A percentile compares a stretch with the other conserved stretches of the same genome.
Evolutionary conservation across 2,329 filamentous ascomycete genomes (phyloP).

Genomic region (Fusarium nurragi): DNA sequence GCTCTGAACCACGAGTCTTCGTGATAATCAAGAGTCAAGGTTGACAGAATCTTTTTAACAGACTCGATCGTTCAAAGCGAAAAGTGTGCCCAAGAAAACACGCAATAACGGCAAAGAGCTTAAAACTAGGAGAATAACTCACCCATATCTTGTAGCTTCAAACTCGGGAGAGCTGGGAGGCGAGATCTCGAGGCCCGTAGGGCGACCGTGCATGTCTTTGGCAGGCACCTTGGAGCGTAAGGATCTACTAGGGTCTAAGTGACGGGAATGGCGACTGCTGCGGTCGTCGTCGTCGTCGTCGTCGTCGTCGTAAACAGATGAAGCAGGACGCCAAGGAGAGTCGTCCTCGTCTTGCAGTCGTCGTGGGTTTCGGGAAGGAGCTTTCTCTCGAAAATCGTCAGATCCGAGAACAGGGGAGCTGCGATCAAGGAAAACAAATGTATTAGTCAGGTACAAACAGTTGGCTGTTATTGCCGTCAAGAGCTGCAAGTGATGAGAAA

Average conservation of each 20-base stretch:
- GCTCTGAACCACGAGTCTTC: not conserved
- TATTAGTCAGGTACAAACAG: slow-evolving; percentile 32
- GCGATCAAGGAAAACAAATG: slow-evolving; percentile 10
- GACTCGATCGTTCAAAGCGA: not conserved
- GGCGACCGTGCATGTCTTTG: slow-evolving; percentile 43
- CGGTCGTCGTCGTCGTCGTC: slow-evolving; percentile 36
- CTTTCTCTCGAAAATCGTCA: slow-evolving; percentile 31
- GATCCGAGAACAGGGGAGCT: slow-evolving; percentile 42
- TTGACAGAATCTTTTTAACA: slow-evolving; percentile 1
- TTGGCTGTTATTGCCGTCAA: not conserved
- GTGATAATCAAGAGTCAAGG: not conserved
- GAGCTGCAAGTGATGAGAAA: not conserved
- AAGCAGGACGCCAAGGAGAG: slow-evolving; percentile 57
- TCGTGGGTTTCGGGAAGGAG: slow-evolving; percentile 50
- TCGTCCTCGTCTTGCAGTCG: slow-evolving; percentile 44
- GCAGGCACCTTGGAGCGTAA: slow-evolving; percentile 52
- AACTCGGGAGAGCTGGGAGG: slow-evolving; percentile 67
- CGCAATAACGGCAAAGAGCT: not conserved
- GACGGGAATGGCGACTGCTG: slow-evolving; percentile 28
- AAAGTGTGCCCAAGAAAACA: slow-evolving; percentile 28
- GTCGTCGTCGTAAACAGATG: slow-evolving; percentile 60
- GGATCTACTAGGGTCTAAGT: slow-evolving; percentile 12
- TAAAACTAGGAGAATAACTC: slow-evolving; percentile 47
- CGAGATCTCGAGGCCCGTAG: slow-evolving; percentile 61
- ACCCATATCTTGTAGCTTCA: slow-evolving; percentile 51